A percentile compares a stretch with the other conserved stretches of the same genome.
Evolutionary conservation across 2,329 filamentous ascomycete genomes (phyloP).

Genomic region (Botrytis galanthina): DNA sequence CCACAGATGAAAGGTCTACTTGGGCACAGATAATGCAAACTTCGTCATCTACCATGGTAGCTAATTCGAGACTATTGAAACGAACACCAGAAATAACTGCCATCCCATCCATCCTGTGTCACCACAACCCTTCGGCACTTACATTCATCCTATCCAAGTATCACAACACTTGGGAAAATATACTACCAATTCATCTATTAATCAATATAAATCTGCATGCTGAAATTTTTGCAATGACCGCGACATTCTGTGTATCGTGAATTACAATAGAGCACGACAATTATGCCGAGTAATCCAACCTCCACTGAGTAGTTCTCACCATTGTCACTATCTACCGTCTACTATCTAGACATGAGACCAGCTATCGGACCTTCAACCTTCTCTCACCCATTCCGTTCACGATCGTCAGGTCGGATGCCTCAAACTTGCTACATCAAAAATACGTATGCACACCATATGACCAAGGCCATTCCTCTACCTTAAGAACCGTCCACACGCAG

Average conservation of each 20-base stretch:
- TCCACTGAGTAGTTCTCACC: neutral
- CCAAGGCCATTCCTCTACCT: neutral
- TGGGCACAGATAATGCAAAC: neutral
- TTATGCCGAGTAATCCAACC: neutral
- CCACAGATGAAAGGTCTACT: constrained; percentile 5
- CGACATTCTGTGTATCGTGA: constrained; percentile 5
- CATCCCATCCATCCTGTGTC: neutral
- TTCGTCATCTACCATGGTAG: neutral
- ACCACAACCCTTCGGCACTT: neutral
- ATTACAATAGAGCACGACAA: neutral
- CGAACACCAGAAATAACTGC: neutral
- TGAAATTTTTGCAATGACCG: neutral
- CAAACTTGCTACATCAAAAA: neutral
- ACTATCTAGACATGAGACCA: neutral
- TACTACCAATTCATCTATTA: neutral
- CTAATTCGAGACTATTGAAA: neutral
- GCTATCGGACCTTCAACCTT: neutral
- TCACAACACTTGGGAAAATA: neutral
- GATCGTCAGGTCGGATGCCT: neutral
- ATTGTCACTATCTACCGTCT: neutral
- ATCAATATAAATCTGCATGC: constrained; percentile 7
- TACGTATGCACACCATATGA: neutral
- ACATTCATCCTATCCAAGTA: neutral
- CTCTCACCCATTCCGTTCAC: neutral
- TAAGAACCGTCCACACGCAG: neutral